Conservation (phyloP, 2,329 filamentous ascomycete species). For the Sarocladium kiliense region DNA sequence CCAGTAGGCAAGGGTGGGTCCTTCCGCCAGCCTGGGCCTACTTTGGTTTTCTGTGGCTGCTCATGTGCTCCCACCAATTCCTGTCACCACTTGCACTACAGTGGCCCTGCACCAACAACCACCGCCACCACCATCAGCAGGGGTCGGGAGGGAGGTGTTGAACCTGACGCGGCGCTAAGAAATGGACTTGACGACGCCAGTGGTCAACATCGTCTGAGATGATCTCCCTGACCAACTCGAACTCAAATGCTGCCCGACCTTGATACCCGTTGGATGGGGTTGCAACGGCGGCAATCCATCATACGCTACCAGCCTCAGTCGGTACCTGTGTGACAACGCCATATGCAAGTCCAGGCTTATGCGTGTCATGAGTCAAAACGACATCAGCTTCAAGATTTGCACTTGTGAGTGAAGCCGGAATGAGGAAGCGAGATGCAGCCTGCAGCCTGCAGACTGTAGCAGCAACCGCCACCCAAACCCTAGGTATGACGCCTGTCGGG, state of each 20-base stretch:
- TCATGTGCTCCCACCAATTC: constrained; percentile 7
- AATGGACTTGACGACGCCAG: not conserved
- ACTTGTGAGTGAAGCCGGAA: not conserved
- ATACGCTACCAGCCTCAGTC: not conserved
- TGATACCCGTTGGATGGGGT: not conserved
- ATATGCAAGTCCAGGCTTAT: not conserved
- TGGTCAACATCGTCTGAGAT: not conserved
- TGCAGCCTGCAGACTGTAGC: not conserved
- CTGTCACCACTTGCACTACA: not conserved
- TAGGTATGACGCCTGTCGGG: too few relatives aligned
- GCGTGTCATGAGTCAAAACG: not conserved
- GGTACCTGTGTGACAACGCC: not conserved
- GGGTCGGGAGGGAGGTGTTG: not conserved
- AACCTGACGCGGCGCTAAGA: constrained; percentile 2
- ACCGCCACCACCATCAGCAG: not conserved
- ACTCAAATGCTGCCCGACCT: constrained; percentile 2
- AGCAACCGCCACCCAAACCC: too few relatives aligned
- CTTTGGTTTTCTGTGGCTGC: not conserved
- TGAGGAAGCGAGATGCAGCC: not conserved
- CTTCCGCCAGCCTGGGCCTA: not conserved
- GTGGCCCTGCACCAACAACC: not conserved
- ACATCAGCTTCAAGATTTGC: not conserved
- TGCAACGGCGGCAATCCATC: not conserved
- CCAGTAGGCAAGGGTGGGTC: not conserved
- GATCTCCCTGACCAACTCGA: not conserved